Conservation (phyloP, 768 basidiomycete species). For the Pulveroboletus sp. region DNA sequence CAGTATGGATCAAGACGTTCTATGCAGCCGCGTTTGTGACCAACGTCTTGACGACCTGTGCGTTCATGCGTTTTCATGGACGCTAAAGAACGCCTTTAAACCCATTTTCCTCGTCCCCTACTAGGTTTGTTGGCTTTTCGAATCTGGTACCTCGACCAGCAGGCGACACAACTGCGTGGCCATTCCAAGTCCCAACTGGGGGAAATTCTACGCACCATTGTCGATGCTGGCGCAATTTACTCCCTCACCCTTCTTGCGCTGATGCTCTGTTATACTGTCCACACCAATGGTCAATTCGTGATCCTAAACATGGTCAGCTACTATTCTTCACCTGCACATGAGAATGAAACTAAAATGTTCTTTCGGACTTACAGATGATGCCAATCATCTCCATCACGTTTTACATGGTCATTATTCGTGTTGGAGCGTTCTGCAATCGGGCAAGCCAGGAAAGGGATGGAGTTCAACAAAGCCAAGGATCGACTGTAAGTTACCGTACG, state of each 20-base stretch:
- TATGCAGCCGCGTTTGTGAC: constrained; percentile 3
- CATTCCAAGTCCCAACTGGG: not conserved
- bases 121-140: constrained; percentile 1
- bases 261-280: not conserved
- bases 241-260: constrained; percentile 4
- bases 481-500: not conserved
- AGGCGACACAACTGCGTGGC: not conserved
- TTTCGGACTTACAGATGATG: not conserved
- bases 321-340: not conserved
- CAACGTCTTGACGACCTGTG: constrained; percentile 11
- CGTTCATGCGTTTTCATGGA: not conserved
- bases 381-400: constrained; percentile 15
- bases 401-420: constrained; percentile 11
- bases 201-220: not conserved
- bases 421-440: not conserved
- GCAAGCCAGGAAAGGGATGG: not conserved
- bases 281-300: constrained; percentile 8
- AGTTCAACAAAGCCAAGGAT: too few species aligned
- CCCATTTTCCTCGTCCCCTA: not conserved
- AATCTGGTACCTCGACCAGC: constrained; percentile 6
- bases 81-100: not conserved
- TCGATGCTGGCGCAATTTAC: constrained; percentile 10
- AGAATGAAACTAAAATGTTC: not conserved
- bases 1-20: constrained; percentile 6
- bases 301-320: constrained; percentile 10